These are phyloP conservation scores for Blepharisma stoltei DNA, from an alignment of 73 alveolate genomes.

Conservation along the genomic window DNA sequence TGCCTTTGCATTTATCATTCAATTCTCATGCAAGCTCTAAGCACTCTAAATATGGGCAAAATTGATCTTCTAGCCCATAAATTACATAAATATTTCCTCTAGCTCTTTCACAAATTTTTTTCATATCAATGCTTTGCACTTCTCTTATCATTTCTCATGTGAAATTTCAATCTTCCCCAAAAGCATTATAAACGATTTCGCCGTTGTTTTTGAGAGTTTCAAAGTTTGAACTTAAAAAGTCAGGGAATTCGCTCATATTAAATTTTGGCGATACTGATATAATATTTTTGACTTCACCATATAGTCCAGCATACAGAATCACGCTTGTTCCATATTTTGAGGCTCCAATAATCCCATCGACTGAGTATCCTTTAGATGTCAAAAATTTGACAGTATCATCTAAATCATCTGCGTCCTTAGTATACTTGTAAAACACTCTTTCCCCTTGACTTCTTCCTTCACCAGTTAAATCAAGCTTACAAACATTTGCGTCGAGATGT, in stretches of 20 bases:
- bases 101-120: background rate
- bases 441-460: conserved; percentile 12
- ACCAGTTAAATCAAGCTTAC: background rate
- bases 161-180: background rate
- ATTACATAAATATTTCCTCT: background rate
- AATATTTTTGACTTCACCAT: background rate
- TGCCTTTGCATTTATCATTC: no score
- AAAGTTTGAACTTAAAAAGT: background rate
- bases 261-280: background rate
- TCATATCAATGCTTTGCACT: background rate
- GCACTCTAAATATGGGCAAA: background rate
- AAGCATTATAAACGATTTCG: background rate
- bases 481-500: background rate
- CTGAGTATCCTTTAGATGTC: background rate
- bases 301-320: background rate
- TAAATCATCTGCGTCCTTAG: background rate
- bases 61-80: background rate
- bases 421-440: background rate
- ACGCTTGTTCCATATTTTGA: background rate
- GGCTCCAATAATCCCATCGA: background rate
- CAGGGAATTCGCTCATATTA: background rate
- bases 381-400: background rate
- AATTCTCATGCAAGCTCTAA: no score
- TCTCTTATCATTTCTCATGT: background rate
- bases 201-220: background rate